A percentile compares a stretch with the other conserved stretches of the same genome.
Conservation (phyloP, 805 yeast genomes). For the Tetrapisispora namnaoensis region DNA sequence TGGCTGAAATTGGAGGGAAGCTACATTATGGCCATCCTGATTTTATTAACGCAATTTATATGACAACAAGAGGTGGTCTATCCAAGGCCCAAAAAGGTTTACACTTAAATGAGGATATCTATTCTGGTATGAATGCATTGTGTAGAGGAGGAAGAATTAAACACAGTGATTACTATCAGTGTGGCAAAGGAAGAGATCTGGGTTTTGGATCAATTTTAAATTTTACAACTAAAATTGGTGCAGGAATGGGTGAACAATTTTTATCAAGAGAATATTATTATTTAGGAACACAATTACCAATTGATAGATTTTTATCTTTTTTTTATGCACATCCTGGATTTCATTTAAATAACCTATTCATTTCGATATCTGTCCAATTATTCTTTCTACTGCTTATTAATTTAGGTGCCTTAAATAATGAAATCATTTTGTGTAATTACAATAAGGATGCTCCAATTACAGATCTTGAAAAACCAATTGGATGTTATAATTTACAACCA, state of each 20-base stretch:
- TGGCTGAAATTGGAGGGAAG: constrained; percentile 91
- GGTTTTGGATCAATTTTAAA: constrained; percentile 89
- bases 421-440: constrained; percentile 58
- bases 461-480: constrained; percentile 63
- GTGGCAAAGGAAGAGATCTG: constrained; percentile 93
- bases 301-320: constrained; percentile 83
- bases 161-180: constrained; percentile 92
- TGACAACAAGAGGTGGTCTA: constrained; percentile 93
- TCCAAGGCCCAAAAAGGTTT: constrained; percentile 92
- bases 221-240: constrained; percentile 92
- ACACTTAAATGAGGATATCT: constrained; percentile 89
- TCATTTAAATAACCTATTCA: constrained; percentile 83
- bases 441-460: constrained; percentile 60
- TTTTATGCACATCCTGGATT: constrained; percentile 97
- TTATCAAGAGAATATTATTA: constrained; percentile 86
- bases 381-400: constrained; percentile 74
- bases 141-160: constrained; percentile 88
- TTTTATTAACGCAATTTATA: constrained; percentile 78
- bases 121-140: constrained; percentile 88
- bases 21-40: constrained; percentile 96
- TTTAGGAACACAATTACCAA: constrained; percentile 79
- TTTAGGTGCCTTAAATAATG: constrained; percentile 69
- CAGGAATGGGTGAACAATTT: constrained; percentile 97
- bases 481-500: constrained; percentile 79
- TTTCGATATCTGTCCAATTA: constrained; percentile 75